Evolutionary conservation across 78 protist species (phyloP), one percentile per base, ranked within the genome.

Genomic region (Anaeramoeba flamelloides): DNA sequence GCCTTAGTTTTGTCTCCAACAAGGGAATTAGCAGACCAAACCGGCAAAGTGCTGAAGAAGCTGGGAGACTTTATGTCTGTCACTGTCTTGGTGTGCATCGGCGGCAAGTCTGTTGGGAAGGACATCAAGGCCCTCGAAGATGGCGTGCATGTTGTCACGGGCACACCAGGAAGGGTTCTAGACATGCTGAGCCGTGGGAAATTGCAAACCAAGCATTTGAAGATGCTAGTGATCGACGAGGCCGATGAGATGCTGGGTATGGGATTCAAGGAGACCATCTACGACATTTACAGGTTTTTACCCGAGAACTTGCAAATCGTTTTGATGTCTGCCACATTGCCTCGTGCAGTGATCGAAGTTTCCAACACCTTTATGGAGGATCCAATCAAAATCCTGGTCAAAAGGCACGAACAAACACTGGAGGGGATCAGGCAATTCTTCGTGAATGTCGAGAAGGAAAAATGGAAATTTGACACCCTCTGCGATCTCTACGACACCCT

Each of bases 111-210:
- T 65, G 90, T 95, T 74, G 82, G 91, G 39, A 97, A 94, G 77
- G 97, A 94, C 87, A 88, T 94, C 65, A 75, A 36, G 53, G 90
- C 96, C n/a, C 31, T 17, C 53, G 90, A 89, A 77, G 26, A 17
- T 8, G 80, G 80, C 30, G 93, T 87, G n/a, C 99, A 98, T 81
- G 82, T 98, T 12, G 94, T 96, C 30, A 94, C 94, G 37, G 99
- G 99, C 40, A 98, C 99, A 0, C 99, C 99, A 41, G 99, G 99
- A 37, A 94, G 99, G 69, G 98, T 96, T 76, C 85, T 53, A 77
- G 99, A 95, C 86, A 94, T 98, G 98, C 89, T 96, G 82, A 8
- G 87, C 74, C 38, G 80, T 38, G 86, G 96, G 33, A 86, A 86
- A 31, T 89, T 96, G 82, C 69, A 80, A 76, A 41, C 90, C 34